A percentile compares a stretch with the other conserved stretches of the same genome.
These are phyloP conservation scores for Casuarina equisetifolia DNA, from an alignment of 306 rosid genomes.

Conservation along the genomic window DNA sequence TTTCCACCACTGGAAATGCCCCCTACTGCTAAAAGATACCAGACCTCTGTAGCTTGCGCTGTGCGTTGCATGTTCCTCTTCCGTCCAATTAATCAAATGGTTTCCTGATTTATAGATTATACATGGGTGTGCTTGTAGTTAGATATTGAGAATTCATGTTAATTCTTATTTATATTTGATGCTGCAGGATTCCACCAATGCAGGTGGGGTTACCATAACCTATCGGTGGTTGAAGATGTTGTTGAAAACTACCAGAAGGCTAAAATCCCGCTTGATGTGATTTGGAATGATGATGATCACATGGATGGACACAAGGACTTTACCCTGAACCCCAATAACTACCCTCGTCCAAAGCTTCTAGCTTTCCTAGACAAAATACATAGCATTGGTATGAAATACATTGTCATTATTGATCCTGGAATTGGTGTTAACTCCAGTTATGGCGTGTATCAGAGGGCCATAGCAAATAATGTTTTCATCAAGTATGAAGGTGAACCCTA, in stretches of 20 bases:
- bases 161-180: slow-evolving; percentile 10
- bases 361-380: slow-evolving; percentile 83
- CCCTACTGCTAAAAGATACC: neutral
- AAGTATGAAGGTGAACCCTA: slow-evolving; percentile 82
- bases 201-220: slow-evolving; percentile 98
- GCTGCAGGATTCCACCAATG: slow-evolving; percentile 91
- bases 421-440: slow-evolving; percentile 69
- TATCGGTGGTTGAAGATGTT: slow-evolving; percentile 93
- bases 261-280: slow-evolving; percentile 88
- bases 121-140: neutral
- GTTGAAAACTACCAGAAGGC: slow-evolving; percentile 85
- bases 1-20: neutral
- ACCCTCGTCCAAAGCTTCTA: slow-evolving; percentile 77
- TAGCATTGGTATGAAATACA: slow-evolving; percentile 82
- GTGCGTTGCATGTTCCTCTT: slow-evolving; percentile 36
- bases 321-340: slow-evolving; percentile 65
- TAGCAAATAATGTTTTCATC: slow-evolving; percentile 78
- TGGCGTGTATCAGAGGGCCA: slow-evolving; percentile 78
- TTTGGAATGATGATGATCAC: slow-evolving; percentile 98
- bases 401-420: slow-evolving; percentile 91
- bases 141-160: neutral
- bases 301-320: slow-evolving; percentile 89
- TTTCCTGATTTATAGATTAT: neutral
- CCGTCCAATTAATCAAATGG: neutral
- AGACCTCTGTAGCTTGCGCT: neutral